Evolutionary conservation across 2,329 filamentous ascomycete genomes (phyloP).

Genomic region (Ophiostoma pallidulum): DNA sequence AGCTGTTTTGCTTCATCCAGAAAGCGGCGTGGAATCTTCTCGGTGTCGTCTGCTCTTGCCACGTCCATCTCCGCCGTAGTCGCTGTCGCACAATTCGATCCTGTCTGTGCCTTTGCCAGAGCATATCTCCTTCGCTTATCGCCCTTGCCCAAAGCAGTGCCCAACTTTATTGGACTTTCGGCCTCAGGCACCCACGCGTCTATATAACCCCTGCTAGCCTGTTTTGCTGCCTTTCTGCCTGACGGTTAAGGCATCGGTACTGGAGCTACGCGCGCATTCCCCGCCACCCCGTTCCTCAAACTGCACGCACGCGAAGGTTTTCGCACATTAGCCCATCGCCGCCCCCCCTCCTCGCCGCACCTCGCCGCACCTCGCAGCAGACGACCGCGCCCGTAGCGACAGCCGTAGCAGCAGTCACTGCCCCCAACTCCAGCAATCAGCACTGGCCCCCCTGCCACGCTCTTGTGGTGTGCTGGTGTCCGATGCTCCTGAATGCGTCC

Average conservation of each 20-base stretch:
- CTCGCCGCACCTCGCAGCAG: background rate
- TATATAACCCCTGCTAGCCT: background rate
- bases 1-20: no score
- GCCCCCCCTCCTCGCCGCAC: conserved; percentile 2
- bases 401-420: background rate
- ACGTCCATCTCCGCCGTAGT: no score
- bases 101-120: no score
- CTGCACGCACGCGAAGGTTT: conserved; percentile 14
- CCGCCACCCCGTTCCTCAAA: conserved; percentile 13
- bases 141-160: conserved; percentile 4
- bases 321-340: conserved; percentile 10
- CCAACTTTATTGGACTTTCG: background rate
- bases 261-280: conserved; percentile 17
- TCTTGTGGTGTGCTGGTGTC: background rate
- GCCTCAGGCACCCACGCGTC: conserved; percentile 17
- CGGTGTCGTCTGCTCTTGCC: no score
- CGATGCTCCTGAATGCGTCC: conserved; percentile 4
- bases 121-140: conserved; percentile 1
- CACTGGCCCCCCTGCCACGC: background rate
- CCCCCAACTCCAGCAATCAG: background rate
- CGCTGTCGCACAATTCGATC: no score
- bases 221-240: conserved; percentile 14
- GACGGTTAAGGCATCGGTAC: conserved; percentile 15
- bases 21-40: no score
- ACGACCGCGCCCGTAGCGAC: background rate